A percentile compares a stretch with the other conserved stretches of the same genome.
Conservation (phyloP, 2,329 filamentous ascomycete genomes). For the Colletotrichum costaricense region DNA sequence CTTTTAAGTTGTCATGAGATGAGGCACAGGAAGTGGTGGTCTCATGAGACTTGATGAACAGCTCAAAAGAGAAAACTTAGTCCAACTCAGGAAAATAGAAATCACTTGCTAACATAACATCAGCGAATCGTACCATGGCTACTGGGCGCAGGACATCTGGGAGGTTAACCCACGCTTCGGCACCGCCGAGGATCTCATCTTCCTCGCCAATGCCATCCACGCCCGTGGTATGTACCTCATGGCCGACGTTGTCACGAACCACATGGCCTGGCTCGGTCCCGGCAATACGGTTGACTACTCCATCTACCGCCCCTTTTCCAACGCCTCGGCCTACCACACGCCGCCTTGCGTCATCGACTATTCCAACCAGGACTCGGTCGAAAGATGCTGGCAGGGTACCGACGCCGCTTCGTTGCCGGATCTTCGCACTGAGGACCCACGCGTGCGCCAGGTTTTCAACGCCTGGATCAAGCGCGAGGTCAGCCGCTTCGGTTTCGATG, state of each 20-base stretch:
- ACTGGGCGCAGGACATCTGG: constrained; percentile 64
- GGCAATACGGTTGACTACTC: constrained; percentile 56
- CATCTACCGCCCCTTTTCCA: constrained; percentile 57
- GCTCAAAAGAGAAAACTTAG: neutral
- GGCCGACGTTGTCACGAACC: constrained; percentile 71
- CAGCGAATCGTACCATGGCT: constrained; percentile 63
- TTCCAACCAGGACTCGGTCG: constrained; percentile 57
- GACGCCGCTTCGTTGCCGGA: constrained; percentile 71
- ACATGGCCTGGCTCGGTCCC: constrained; percentile 57
- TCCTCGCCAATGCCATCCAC: constrained; percentile 66
- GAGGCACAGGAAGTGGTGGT: neutral
- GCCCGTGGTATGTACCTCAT: constrained; percentile 67
- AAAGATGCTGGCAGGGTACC: constrained; percentile 59
- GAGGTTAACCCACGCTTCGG: constrained; percentile 69
- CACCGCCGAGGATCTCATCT: constrained; percentile 67
- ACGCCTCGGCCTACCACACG: constrained; percentile 67
- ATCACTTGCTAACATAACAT: constrained; percentile 43
- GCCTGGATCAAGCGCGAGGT: constrained; percentile 71
- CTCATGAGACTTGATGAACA: neutral
- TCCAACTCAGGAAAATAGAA: too few relatives aligned
- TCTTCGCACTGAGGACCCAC: constrained; percentile 63
- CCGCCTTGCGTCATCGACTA: constrained; percentile 69
- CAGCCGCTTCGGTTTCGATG: constrained; percentile 70
- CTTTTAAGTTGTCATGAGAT: neutral
- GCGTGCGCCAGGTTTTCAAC: constrained; percentile 62